phyloP scores from a whole-genome alignment of 495 filamentous ascomycete species.

The Filosporella fistucella region DNA sequence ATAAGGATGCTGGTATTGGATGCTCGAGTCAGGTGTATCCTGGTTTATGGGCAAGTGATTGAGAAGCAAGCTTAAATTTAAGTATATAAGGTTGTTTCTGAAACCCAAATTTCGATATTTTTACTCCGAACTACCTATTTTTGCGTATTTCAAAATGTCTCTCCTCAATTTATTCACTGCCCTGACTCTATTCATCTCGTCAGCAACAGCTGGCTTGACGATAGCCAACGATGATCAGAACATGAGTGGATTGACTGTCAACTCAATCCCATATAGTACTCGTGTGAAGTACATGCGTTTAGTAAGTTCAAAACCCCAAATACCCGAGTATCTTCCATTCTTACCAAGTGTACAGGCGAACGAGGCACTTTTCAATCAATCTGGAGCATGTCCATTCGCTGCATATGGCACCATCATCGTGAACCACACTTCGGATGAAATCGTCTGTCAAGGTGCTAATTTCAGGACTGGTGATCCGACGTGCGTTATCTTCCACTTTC shows the following conservation, averaged over 20 bases:
- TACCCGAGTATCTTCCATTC: background rate
- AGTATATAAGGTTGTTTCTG: too few species aligned
- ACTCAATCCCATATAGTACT: background rate
- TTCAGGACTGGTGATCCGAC: background rate
- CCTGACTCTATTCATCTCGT: background rate
- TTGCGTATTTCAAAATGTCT: too few species aligned
- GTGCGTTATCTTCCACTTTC: background rate
- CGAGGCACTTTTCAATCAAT: background rate
- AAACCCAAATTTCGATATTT: too few species aligned
- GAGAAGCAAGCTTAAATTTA: too few species aligned
- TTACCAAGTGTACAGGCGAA: background rate
- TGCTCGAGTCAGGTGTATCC: too few species aligned
- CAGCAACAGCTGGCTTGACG: background rate
- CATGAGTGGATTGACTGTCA: background rate
- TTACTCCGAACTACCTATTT: too few species aligned
- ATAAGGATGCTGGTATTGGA: too few species aligned
- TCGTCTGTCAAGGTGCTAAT: background rate
- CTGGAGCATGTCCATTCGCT: slow-evolving; percentile 1
- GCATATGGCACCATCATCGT: slow-evolving; percentile 1
- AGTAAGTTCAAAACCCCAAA: background rate
- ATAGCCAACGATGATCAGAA: slow-evolving; percentile 1
- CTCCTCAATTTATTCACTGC: too few species aligned
- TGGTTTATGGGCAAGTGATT: too few species aligned
- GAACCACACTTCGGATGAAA: background rate
- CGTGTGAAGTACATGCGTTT: background rate